Base-by-base conservation (phyloP, 495 filamentous ascomycete genomes). In the Evernia prunastri region DNA sequence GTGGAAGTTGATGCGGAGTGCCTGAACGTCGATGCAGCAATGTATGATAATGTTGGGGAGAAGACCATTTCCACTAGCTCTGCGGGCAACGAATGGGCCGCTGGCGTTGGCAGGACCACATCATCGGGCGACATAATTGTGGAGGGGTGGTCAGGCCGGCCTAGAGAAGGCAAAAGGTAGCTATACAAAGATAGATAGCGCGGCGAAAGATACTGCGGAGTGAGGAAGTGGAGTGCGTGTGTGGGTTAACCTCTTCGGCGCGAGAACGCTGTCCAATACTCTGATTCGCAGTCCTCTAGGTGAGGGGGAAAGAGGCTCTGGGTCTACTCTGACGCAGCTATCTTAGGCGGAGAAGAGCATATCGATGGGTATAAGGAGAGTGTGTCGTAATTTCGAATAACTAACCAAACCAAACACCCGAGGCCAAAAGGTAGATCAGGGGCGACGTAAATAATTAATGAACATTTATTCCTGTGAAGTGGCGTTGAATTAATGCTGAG, bases 1-100 rank as follows among this genome's bases (percentile, higher is more conserved):
- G 65, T 65, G 29, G 68, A 40, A 18, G 66, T 63, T 25, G 71
- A 63, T 53, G 65, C 23, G 35, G 58, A 58, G 36, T 59, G 63
- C 42, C 37, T 43, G 25, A 64, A 54, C 12, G 40, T 61, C 53
- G 58, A 25, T 27, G 66, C 33, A 17, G 65, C 25, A 25, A 63
- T 54, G 54, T 45, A 47, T 42, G 64, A 58, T 3, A 59, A 29
- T 39, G 43, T 66, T 42, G 64, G 51, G 13, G 64, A 45, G 12
- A 61, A 49, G 40, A 61, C 45, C 51, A 66, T 63, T 9, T 54
- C 62, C 33, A 57, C 42, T 20, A 59, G 35, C 56, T 64, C 56
- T 49, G 62, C 43, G 35, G 62, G 62, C 27, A 53, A 29, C 11
- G 62, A 59, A 27, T 54, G 61, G 3, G 61, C 39, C 17, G 61